Conservation (phyloP, 257 asterid genomes). For the Solanum sejunctum region DNA sequence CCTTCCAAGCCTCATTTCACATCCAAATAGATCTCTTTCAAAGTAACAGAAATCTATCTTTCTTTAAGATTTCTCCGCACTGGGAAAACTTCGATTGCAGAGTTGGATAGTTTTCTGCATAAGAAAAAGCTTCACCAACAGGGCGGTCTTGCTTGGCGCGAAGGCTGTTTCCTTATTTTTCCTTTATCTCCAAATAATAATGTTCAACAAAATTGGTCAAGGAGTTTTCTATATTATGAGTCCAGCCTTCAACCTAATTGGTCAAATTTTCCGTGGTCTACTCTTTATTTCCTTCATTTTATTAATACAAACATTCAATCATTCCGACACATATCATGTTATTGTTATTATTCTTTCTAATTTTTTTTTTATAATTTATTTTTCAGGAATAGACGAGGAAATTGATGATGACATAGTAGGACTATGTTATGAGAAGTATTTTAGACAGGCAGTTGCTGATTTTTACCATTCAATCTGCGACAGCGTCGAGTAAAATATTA, state of each 20-base stretch:
- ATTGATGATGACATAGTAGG: constrained; percentile 18
- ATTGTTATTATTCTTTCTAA: background rate
- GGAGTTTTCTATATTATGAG: constrained; percentile 20
- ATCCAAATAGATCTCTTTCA: background rate
- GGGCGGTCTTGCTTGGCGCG: too few relatives aligned
- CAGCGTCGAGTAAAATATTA: constrained; percentile 44
- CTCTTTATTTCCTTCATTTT: too few relatives aligned
- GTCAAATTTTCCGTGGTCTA: constrained; percentile 3
- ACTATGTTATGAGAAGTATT: constrained; percentile 35
- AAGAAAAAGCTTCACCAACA: too few relatives aligned
- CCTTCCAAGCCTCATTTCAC: background rate
- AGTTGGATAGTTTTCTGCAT: too few relatives aligned
- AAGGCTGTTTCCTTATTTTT: background rate
- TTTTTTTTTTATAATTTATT: background rate
- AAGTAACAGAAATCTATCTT: background rate
- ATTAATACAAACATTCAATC: too few relatives aligned
- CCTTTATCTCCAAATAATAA: background rate
- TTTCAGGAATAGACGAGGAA: constrained; percentile 39
- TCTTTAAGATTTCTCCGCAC: too few relatives aligned
- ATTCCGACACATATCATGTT: too few relatives aligned
- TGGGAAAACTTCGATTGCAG: too few relatives aligned
- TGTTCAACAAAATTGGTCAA: background rate
- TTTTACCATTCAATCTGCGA: constrained; percentile 58
- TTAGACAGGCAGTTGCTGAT: constrained; percentile 21
- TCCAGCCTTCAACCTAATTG: constrained; percentile 38